Evolutionary conservation across 2,329 filamentous ascomycete species (phyloP), one percentile per base, ranked within the genome.

Genomic region (Colletotrichum sojae): DNA sequence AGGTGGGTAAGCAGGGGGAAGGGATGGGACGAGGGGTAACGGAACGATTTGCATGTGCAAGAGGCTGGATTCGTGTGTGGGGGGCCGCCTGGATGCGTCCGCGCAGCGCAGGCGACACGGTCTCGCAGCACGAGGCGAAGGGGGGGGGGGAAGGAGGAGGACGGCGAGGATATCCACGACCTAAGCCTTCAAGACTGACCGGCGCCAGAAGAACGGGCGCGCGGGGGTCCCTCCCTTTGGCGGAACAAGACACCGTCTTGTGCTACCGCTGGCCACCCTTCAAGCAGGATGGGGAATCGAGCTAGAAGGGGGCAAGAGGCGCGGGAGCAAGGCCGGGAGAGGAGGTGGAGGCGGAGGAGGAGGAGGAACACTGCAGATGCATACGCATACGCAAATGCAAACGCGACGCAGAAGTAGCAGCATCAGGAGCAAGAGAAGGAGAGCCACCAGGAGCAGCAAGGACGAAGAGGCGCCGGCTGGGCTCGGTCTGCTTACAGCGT

Each of bases 11-110:
- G 49, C 45, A 55, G 51, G 55, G 27, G 49, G 54, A 49, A 55
- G 54, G 43, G 66, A 60, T 60, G 54, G 55, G 66, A 66, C 62
- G 62, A 66, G 62, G 62, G 49, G 64, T 64, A 56, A 49, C 43
- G 64, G 39, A 20, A 46, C 51, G 65, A 45, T 63, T 61, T 71
- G 58, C 56, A 69, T 69, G 69, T 70, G 69, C 69, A 71, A 71
- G 46, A 57, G 48, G 53, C 49, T 46, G n/a, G 12, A 62, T 46
- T 36, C 52, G 58, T 48, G 39, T 45, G 40, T 27, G 43, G 53
- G n/a, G 20, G 46, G 51, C 40, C 31, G 31, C 66, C 51, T 52
- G 58, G 54, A 59, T 55, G 62, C 61, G 40, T 60, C 66, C 31
- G 10, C 31, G 2, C 25, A 48, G 55, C 61, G 48, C 65, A 48